Conservation (phyloP, 2,329 filamentous ascomycete species). For the Orbilia oligospora region DNA sequence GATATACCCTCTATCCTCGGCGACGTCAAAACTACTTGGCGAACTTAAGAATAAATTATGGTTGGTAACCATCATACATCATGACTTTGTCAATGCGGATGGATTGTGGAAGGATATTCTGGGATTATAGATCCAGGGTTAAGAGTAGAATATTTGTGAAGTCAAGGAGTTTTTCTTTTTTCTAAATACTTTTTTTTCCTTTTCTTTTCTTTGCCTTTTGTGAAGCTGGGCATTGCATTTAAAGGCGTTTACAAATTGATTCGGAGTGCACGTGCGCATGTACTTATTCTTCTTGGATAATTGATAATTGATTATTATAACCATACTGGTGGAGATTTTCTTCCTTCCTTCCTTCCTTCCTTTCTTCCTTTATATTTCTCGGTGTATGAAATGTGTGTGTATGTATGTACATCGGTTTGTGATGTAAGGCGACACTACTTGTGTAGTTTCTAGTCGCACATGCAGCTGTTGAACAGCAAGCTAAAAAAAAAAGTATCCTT, state of each 20-base stretch:
- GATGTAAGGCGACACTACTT: not conserved
- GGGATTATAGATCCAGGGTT: slow-evolving; percentile 64
- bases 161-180: not conserved
- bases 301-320: slow-evolving; percentile 16
- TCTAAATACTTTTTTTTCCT: no score
- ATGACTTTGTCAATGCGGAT: slow-evolving; percentile 79
- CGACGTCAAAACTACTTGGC: slow-evolving; percentile 80
- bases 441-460: not conserved
- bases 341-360: not conserved
- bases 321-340: slow-evolving; percentile 7
- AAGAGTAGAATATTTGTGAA: no score
- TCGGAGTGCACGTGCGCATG: not conserved
- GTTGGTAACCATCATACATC: slow-evolving; percentile 92
- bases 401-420: not conserved
- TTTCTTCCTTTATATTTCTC: not conserved
- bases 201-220: no score
- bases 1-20: slow-evolving; percentile 82
- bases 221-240: slow-evolving; percentile 19
- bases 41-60: slow-evolving; percentile 79
- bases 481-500: not conserved
- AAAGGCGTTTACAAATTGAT: slow-evolving; percentile 7
- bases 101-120: slow-evolving; percentile 80
- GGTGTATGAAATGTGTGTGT: not conserved
- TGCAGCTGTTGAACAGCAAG: not conserved
- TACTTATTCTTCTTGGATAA: not conserved